Percentiles rank a stretch among this genome's conserved stretches.
phyloP scores from a whole-genome alignment of 2,329 filamentous ascomycete species.

The Phyllosticta ampelicida region DNA sequence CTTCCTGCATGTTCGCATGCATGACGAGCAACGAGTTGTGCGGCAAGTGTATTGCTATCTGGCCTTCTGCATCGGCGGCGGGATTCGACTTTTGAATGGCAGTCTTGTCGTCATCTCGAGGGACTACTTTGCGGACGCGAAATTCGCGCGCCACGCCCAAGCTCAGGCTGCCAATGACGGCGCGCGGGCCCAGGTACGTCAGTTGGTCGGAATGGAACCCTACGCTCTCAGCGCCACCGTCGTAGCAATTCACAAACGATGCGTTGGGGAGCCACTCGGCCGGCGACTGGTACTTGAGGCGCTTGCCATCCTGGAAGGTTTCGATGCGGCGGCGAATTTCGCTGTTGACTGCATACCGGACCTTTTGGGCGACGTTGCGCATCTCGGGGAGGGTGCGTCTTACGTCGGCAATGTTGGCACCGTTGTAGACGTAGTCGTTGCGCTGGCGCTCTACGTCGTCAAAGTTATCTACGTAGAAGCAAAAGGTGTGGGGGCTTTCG shows the following conservation, averaged over 20 bases:
- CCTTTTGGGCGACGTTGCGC: slow-evolving; percentile 54
- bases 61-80: slow-evolving; percentile 57
- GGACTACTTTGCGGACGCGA: slow-evolving; percentile 65
- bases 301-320: slow-evolving; percentile 53
- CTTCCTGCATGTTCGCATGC: slow-evolving; percentile 97
- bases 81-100: slow-evolving; percentile 21
- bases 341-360: slow-evolving; percentile 64
- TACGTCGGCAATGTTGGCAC: slow-evolving; percentile 62
- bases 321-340: slow-evolving; percentile 64
- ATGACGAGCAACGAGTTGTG: slow-evolving; percentile 92
- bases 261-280: slow-evolving; percentile 72
- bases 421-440: slow-evolving; percentile 79
- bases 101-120: slow-evolving; percentile 36
- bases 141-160: slow-evolving; percentile 91
- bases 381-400: slow-evolving; percentile 67
- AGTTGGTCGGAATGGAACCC: slow-evolving; percentile 90
- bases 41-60: slow-evolving; percentile 85
- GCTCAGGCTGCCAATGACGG: slow-evolving; percentile 81
- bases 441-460: slow-evolving; percentile 61
- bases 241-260: slow-evolving; percentile 90
- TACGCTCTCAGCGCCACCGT: slow-evolving; percentile 57
- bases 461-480: slow-evolving; percentile 69
- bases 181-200: slow-evolving; percentile 81
- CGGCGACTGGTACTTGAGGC: slow-evolving; percentile 67
- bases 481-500: slow-evolving; percentile 70